Evolutionary conservation across 768 basidiomycete genomes (phyloP).

Genomic region (Hericium rajendrae): DNA sequence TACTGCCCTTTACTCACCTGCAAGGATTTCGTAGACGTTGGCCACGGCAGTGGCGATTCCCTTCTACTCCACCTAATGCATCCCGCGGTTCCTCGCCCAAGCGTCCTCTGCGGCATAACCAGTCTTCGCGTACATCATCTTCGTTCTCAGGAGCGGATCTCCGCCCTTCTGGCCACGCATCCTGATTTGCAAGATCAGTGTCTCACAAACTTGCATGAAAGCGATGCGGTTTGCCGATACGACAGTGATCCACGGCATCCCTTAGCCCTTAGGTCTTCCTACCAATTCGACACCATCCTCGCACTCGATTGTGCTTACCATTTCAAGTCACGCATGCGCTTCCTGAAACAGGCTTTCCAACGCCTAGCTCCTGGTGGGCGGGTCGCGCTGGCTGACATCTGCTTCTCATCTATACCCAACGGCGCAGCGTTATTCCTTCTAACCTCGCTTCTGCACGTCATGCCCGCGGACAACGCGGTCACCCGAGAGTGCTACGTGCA

Average conservation of each 20-base stretch:
- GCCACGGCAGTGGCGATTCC: constrained; percentile 62
- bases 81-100: constrained; percentile 35
- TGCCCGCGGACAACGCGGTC: constrained; percentile 43
- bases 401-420: constrained; percentile 27
- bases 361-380: constrained; percentile 40
- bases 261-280: constrained; percentile 20
- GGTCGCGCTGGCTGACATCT: constrained; percentile 55
- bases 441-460: constrained; percentile 22
- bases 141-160: constrained; percentile 35
- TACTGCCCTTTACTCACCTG: background rate
- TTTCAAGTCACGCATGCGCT: constrained; percentile 40
- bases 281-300: constrained; percentile 38
- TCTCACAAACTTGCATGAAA: constrained; percentile 31
- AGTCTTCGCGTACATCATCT: constrained; percentile 38
- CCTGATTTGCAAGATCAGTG: constrained; percentile 10
- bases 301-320: constrained; percentile 67
- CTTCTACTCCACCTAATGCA: constrained; percentile 43
- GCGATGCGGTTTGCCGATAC: constrained; percentile 40
- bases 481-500: constrained; percentile 34
- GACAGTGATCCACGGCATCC: constrained; percentile 32
- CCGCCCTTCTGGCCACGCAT: background rate
- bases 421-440: constrained; percentile 19
- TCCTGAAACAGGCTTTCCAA: constrained; percentile 40
- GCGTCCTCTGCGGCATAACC: constrained; percentile 47
- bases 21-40: constrained; percentile 38